Base-by-base conservation (phyloP, 73 alveolate genomes). In the Paramecium primaurelia region DNA sequence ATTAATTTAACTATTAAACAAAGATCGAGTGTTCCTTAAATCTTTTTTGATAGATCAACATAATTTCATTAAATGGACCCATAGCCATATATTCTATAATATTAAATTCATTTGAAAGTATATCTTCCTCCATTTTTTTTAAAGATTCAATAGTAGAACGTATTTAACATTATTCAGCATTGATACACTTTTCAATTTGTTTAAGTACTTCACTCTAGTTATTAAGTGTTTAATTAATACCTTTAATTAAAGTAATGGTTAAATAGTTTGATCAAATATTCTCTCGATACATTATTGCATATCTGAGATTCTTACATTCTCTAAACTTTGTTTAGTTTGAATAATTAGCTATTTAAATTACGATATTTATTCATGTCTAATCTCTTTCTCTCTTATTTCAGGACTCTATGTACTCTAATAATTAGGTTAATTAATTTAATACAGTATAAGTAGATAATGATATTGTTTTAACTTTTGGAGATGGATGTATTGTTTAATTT, bases 51-150 rank as follows among this genome's bases (percentile, higher is more conserved):
- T 80, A 80, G 14, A 80, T 47, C 18, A 14, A 25, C 71, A 80
- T 80, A 32, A 80, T 80, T 47, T 80, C 91, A 80, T 80, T 80
- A 26, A 80, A 80, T 42, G 91, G 91, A 40, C 91, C 91, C 91
- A 80, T 80, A 5, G 71, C 26, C 91, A 80, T 80, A 80, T 80
- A 45, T 80, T 80, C 91, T 25, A 80, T 42, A 25, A 80, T 80
- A 12, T 80, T 80, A 20, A 80, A 80, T 20, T 80, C 91, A 80
- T 80, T 80, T 47, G 71, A 44, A 0, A 25, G 32, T 3, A 80
- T 80, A 26, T 80, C 91, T 3, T 80, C 77, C 58, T 80, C 91
- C 91, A 80, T 80, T 28, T 80, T 80, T 22, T 28, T 80, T 25
- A 80, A 45, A 2, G 77, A 45, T 11, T 80, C 91, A 10, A 80